Conservation (phyloP, 2,329 filamentous ascomycete genomes). For the Lachnellula suecica region DNA sequence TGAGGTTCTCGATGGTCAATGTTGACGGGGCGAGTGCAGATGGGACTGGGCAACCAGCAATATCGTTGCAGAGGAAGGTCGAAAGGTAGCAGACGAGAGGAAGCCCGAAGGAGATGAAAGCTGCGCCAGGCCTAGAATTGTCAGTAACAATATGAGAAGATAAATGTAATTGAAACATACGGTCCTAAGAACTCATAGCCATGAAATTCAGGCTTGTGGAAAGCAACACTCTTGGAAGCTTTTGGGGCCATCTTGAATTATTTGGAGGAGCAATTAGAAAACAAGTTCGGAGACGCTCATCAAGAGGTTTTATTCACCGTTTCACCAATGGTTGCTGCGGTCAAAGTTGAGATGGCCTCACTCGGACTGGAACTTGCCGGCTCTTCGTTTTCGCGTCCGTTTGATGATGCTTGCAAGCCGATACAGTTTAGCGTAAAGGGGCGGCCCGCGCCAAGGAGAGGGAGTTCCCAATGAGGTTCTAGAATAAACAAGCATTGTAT, state of each 20-base stretch:
- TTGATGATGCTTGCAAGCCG: not conserved
- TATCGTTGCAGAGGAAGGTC: slow-evolving; percentile 86
- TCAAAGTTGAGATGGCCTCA: too few species aligned
- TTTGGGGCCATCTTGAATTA: slow-evolving; percentile 25
- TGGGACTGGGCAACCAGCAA: slow-evolving; percentile 86
- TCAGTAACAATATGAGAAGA: slow-evolving; percentile 7
- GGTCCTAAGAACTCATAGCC: slow-evolving; percentile 36
- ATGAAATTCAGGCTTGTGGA: slow-evolving; percentile 25
- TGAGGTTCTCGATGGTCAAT: slow-evolving; percentile 70
- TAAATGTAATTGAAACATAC: slow-evolving; percentile 23
- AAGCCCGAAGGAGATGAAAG: slow-evolving; percentile 75
- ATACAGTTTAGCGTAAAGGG: not conserved
- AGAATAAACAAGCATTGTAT: too few species aligned
- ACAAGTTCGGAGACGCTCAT: slow-evolving; percentile 4
- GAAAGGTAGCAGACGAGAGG: slow-evolving; percentile 78
- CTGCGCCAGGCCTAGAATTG: slow-evolving; percentile 66
- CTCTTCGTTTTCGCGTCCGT: not conserved
- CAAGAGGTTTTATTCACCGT: slow-evolving; percentile 3
- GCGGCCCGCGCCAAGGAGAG: not conserved
- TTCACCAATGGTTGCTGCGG: too few species aligned
- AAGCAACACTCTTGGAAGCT: slow-evolving; percentile 18
- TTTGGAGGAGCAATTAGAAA: not conserved
- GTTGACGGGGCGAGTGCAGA: slow-evolving; percentile 73
- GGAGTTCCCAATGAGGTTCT: not conserved
- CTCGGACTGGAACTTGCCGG: slow-evolving; percentile 1